Conservation (phyloP, 1,284 basidiomycete species). For the Apiotrichum siamense region DNA sequence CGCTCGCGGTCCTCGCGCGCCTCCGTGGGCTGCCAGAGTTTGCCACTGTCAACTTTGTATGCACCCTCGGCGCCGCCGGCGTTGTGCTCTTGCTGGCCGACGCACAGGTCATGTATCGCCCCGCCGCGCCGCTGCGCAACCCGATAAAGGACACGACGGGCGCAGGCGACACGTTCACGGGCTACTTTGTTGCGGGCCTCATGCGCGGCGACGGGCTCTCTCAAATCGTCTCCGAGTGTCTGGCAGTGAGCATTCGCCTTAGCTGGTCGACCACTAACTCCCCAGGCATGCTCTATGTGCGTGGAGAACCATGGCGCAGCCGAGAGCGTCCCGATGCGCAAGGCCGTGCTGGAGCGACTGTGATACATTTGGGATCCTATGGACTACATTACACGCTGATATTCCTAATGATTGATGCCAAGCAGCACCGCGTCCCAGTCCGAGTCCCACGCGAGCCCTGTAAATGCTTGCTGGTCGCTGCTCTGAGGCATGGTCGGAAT, state of each 20-base stretch:
- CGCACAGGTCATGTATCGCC: constrained; percentile 3
- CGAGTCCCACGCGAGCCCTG: constrained; percentile 2
- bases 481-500: neutral
- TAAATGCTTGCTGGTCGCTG: neutral
- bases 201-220: constrained; percentile 24
- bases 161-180: constrained; percentile 47
- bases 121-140: constrained; percentile 31
- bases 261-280: neutral
- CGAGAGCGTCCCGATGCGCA: constrained; percentile 5
- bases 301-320: constrained; percentile 7
- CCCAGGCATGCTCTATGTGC: constrained; percentile 9
- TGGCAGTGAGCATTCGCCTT: neutral
- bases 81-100: constrained; percentile 30
- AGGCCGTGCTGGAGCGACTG: constrained; percentile 1
- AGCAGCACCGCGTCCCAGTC: constrained; percentile 12
- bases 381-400: too few species aligned
- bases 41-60: neutral
- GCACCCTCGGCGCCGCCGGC: constrained; percentile 19
- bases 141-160: constrained; percentile 44
- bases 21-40: constrained; percentile 1
- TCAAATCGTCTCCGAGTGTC: constrained; percentile 2
- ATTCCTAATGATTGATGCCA: constrained; percentile 3
- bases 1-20: constrained; percentile 4
- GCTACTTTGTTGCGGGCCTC: constrained; percentile 44
- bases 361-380: too few species aligned